Base-by-base conservation (phyloP, 495 filamentous ascomycete species). In the Parathielavia hyrcaniae region DNA sequence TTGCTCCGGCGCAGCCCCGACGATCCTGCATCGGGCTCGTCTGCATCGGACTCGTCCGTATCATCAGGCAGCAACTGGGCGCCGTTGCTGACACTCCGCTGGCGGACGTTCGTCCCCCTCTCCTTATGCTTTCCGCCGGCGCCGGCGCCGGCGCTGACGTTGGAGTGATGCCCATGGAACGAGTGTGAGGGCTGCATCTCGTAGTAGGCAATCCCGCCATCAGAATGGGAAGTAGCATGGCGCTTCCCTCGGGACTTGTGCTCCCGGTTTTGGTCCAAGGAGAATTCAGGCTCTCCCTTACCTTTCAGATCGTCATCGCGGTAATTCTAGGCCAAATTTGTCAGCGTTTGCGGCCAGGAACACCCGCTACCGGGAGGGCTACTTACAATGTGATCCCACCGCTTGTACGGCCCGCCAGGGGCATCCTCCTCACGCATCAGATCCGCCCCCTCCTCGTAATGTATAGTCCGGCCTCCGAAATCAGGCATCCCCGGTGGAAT, bases 371-470 rank as follows among this genome's bases (percentile, higher is more conserved):
- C n/a, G n/a, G n/a, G 17, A 3, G 41, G 35, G 22, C 19, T 14
- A 78, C 85, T 64, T 78, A 91, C 87, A 26, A 86, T 64, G 39
- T 80, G 80, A 12, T 80, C 77, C 78, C 83, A 93, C 47, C 85
- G 71, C 66, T 79, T 86, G 61, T 89, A 90, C 0, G 79, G 66
- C 1, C 81, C 84, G 17, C 83, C 85, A 0, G 69, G 67, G 2
- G 80, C 81, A 51, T 80, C 77, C 0, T 62, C 56, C 57, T 95
- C 90, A 17, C 83, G 78, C 85, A 88, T 89, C 73, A 96, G 74
- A 58, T 97, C 88, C 0, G 83, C 77, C 4, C 91, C 93, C 66
- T 98, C 93, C 63, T 90, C 76, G 64, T 98, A 98, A 0, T 84
- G 57, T 72, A 95, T 88, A 0, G 77, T 73, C 35, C 83, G 77